These are phyloP conservation scores for Castanea mollissima DNA, from an alignment of 306 rosid species.

Conservation along the genomic window DNA sequence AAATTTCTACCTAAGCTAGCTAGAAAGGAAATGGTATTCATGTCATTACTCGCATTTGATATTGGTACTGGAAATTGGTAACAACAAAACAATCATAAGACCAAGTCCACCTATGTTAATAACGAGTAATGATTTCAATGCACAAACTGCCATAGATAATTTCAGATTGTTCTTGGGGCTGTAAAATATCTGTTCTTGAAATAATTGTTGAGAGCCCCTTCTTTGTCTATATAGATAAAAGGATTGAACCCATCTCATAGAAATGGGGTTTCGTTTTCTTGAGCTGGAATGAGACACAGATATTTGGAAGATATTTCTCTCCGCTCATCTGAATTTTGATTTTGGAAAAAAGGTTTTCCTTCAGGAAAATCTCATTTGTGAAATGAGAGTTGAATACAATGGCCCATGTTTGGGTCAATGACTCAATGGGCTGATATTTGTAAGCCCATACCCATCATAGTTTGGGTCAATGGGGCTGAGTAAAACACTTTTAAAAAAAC, in stretches of 20 bases:
- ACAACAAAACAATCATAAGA: not conserved
- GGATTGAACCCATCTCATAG: not conserved
- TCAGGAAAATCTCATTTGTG: too few relatives aligned
- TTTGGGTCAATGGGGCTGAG: too few relatives aligned
- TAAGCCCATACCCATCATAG: too few relatives aligned
- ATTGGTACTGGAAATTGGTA: not conserved
- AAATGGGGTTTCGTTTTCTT: too few relatives aligned
- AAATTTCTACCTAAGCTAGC: constrained; percentile 23
- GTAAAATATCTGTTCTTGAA: not conserved
- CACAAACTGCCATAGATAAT: not conserved
- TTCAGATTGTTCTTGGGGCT: not conserved
- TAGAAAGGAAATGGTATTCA: constrained; percentile 12
- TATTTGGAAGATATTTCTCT: too few relatives aligned
- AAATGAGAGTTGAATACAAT: too few relatives aligned
- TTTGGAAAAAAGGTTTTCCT: too few relatives aligned
- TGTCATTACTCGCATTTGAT: constrained; percentile 3
- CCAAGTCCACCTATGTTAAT: not conserved
- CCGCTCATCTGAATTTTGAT: too few relatives aligned
- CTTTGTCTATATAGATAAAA: not conserved
- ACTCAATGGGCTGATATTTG: too few relatives aligned
- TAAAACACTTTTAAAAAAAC: too few relatives aligned
- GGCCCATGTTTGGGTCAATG: too few relatives aligned
- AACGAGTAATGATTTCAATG: not conserved
- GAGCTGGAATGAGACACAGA: too few relatives aligned
- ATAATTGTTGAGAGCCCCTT: not conserved